phyloP scores from a whole-genome alignment of 1,139 yeast genomes.

The Candida gigantensis region DNA sequence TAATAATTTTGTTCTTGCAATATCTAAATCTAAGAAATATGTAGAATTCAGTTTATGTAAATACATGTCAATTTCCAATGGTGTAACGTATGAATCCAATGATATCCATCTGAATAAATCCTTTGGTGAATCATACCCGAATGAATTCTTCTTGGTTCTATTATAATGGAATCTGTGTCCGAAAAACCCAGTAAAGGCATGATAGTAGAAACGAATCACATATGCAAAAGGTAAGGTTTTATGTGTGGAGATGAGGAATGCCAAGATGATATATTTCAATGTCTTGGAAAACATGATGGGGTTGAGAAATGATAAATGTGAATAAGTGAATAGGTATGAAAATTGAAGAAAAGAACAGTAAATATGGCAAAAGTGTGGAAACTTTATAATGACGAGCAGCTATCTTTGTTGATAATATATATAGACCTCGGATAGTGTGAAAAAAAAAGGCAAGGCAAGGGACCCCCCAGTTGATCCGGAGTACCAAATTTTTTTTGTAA shows the following conservation, averaged over 20 bases:
- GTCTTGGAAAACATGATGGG: conserved; percentile 11
- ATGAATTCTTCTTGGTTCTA: conserved; percentile 33
- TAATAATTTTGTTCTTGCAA: conserved; percentile 70
- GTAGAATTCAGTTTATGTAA: conserved; percentile 87
- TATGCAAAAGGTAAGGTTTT: conserved; percentile 75
- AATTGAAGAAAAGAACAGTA: no score
- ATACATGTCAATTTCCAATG: conserved; percentile 82
- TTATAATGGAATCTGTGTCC: conserved; percentile 30
- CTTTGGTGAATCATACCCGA: conserved; percentile 26
- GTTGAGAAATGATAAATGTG: not conserved
- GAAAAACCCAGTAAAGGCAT: conserved; percentile 41
- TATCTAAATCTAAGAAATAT: conserved; percentile 80
- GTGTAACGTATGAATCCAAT: conserved; percentile 62
- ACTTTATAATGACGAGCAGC: no score
- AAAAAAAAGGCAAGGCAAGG: no score
- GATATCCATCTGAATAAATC: conserved; percentile 48
- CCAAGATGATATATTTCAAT: conserved; percentile 11
- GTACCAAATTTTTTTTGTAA: no score
- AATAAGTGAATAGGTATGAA: no score
- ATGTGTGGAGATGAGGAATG: conserved; percentile 30
- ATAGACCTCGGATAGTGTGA: no score
- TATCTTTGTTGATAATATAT: no score
- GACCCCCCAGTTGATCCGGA: no score
- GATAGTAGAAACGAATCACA: conserved; percentile 59
- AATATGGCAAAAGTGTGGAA: no score